Conservation (phyloP, 768 basidiomycete species). For the Clavaria fumosa region DNA sequence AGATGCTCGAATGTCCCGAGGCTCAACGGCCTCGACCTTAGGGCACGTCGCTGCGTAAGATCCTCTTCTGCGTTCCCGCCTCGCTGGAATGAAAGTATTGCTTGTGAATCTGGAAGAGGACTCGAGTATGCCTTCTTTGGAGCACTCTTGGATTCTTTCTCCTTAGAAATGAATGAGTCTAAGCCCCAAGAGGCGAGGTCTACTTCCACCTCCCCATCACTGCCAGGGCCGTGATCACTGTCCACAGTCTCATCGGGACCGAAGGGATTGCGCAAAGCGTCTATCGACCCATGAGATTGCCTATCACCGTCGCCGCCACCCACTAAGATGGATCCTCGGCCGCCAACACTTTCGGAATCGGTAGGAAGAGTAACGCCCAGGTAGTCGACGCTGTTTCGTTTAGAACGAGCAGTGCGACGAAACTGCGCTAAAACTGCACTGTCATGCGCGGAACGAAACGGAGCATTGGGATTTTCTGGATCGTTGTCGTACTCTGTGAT, state of each 20-base stretch:
- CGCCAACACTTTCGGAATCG: slow-evolving; percentile 33
- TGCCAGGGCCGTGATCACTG: slow-evolving; percentile 36
- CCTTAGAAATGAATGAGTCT: slow-evolving; percentile 58
- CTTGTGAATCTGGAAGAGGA: slow-evolving; percentile 25
- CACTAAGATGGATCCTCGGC: slow-evolving; percentile 31
- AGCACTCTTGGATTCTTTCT: slow-evolving; percentile 31
- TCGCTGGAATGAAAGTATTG: slow-evolving; percentile 27
- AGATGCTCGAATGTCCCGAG: slow-evolving; percentile 42
- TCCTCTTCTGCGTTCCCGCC: slow-evolving; percentile 29
- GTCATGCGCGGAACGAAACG: slow-evolving; percentile 55
- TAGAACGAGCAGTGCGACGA: slow-evolving; percentile 36
- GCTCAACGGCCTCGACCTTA: slow-evolving; percentile 46
- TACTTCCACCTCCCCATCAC: slow-evolving; percentile 46
- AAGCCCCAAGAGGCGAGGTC: slow-evolving; percentile 78
- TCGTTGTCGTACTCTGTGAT: slow-evolving; percentile 81
- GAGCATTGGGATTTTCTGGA: slow-evolving; percentile 43
- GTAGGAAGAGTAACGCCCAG: slow-evolving; percentile 54
- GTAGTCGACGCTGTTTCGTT: slow-evolving; percentile 43
- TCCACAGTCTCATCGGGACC: slow-evolving; percentile 43
- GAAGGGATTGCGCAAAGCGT: slow-evolving; percentile 62
- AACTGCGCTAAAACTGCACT: slow-evolving; percentile 79
- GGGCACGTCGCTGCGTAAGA: slow-evolving; percentile 16
- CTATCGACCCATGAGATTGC: slow-evolving; percentile 41
- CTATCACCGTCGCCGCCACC: too few relatives aligned
- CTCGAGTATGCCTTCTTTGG: slow-evolving; percentile 24